A percentile compares a stretch with the other conserved stretches of the same genome.
These are phyloP conservation scores for Aaosphaeria arxii DNA, from an alignment of 2,329 filamentous ascomycete species.

Conservation along the genomic window DNA sequence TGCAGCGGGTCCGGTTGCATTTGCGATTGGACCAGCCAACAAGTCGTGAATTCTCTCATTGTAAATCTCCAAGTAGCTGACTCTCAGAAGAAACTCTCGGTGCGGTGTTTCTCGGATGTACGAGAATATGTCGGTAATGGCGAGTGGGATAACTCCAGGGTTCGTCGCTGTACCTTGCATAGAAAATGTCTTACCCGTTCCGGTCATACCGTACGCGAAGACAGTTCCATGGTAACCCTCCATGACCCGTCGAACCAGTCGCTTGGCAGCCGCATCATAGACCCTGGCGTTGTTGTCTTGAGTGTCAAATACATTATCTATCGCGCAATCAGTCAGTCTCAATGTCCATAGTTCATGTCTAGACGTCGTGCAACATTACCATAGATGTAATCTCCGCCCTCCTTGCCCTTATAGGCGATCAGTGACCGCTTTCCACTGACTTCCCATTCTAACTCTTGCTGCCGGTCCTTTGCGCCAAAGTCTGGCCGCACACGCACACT, in stretches of 20 bases:
- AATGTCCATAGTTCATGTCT: background rate
- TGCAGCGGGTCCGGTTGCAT: conserved; percentile 41
- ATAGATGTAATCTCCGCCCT: conserved; percentile 90
- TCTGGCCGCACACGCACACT: conserved; percentile 93
- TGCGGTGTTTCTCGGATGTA: conserved; percentile 97
- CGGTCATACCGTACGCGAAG: conserved; percentile 98
- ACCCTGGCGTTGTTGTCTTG: conserved; percentile 93
- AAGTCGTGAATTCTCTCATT: conserved; percentile 97
- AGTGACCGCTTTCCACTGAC: conserved; percentile 81
- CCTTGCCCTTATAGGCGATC: conserved; percentile 80
- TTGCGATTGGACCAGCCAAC: conserved; percentile 66
- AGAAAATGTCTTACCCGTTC: conserved; percentile 97
- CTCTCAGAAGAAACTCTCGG: conserved; percentile 87
- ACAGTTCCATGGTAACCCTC: conserved; percentile 98
- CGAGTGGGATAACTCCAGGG: conserved; percentile 92
- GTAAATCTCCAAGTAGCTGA: conserved; percentile 98
- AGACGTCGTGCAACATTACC: conserved; percentile 55
- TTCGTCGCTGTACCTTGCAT: conserved; percentile 98
- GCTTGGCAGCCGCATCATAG: conserved; percentile 91
- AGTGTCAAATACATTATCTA: conserved; percentile 94
- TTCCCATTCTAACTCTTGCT: conserved; percentile 81
- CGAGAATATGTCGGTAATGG: conserved; percentile 98
- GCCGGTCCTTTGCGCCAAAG: conserved; percentile 60
- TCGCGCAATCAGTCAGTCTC: conserved; percentile 11
- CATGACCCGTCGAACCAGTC: conserved; percentile 94